Evolutionary conservation across 2,329 filamentous ascomycete genomes (phyloP), one percentile per base, ranked within the genome.

Genomic region (Phyllosticta citrichinensis): DNA sequence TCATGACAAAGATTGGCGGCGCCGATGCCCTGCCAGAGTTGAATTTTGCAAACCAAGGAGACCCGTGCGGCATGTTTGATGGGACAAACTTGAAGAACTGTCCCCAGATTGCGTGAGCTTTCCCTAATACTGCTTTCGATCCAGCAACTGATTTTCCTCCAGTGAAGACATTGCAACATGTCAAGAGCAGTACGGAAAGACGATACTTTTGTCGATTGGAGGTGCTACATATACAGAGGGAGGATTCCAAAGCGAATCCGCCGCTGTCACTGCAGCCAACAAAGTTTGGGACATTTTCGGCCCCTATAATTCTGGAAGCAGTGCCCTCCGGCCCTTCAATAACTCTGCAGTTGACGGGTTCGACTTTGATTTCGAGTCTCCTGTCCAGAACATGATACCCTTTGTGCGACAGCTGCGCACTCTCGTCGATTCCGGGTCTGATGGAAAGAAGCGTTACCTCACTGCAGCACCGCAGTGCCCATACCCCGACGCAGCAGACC

Each of bases 251-350:
- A 62, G 62, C 20, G 35, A 65, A 9, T 55, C 50, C 35, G 61
- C 60, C 27, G 70, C 68, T 3, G 63, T 35, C 9, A 52, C 59
- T 5, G 81, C 81, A 2, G 88, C 87, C 0, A 74, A 86, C 59
- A 77, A 81, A 20, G 75, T 91, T 61, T 91, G 87, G 87, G 77
- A 81, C 57, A 87, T 85, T 64, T 91, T 90, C 70, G 88, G 88
- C 2, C 84, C 87, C 4, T 27, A 56, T 8, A 68, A 71, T 47
- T 66, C 73, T 12, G 75, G 73, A 30, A 77, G 73, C 51, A 72
- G 71, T 1, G 75, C 75, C 8, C 77, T 82, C 61, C 83, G 88
- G 9, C 88, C 88, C 1, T 91, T 91, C 69, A 85, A 85, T 59
- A 73, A 75, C 12, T 82, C 84, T 10, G 77, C 83, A 3, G 75